Evolutionary conservation across 345 rosid genomes (phyloP).

Genomic region (Rubroshorea leprosula): DNA sequence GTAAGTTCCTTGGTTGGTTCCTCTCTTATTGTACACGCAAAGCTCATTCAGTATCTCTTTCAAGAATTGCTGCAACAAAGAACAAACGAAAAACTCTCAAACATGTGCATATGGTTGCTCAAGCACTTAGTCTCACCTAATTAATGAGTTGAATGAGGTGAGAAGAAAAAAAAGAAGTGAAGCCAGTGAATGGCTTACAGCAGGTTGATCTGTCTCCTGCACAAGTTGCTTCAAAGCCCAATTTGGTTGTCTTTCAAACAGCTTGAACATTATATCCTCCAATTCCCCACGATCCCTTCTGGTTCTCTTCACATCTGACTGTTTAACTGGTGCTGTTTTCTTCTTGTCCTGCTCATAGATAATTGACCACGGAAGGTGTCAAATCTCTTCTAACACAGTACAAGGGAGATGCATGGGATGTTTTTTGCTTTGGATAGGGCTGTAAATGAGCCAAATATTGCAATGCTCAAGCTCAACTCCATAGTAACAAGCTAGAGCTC

Average conservation of each 20-base stretch:
- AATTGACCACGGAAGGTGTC: constrained; percentile 1
- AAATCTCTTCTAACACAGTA: too few species aligned
- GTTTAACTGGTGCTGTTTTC: constrained; percentile 67
- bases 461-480: too few species aligned
- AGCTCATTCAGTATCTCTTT: constrained; percentile 81
- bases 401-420: too few species aligned
- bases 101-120: too few species aligned
- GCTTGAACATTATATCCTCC: constrained; percentile 95
- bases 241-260: constrained; percentile 90
- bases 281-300: constrained; percentile 95
- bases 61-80: constrained; percentile 84
- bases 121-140: too few species aligned
- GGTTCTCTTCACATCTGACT: constrained; percentile 77
- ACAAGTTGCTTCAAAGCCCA: constrained; percentile 96
- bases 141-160: too few species aligned
- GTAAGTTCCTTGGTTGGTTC: constrained; percentile 80
- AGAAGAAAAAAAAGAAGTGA: neutral
- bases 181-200: constrained; percentile 33
- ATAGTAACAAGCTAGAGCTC: too few species aligned
- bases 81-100: too few species aligned
- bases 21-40: constrained; percentile 85
- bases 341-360: constrained; percentile 75
- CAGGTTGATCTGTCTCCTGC: constrained; percentile 97
- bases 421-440: too few species aligned
- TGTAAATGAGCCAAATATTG: too few species aligned